A percentile compares a stretch with the other conserved stretches of the same genome.
Conservation (phyloP, 805 yeast species). For the Starmera dryadoides region DNA sequence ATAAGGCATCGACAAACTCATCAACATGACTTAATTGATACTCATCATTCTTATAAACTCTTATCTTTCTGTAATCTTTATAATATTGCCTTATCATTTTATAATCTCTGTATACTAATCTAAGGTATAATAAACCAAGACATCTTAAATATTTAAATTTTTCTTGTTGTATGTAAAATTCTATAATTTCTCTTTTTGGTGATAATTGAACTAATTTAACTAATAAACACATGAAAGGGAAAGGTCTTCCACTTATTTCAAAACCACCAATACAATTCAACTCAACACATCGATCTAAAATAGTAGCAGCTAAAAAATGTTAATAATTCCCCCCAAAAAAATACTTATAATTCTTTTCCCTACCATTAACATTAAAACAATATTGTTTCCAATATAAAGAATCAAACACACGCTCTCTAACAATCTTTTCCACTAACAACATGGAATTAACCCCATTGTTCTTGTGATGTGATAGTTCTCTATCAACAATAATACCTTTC, state of each 20-base stretch:
- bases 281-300: conserved; percentile 41
- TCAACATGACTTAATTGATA: conserved; percentile 54
- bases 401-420: conserved; percentile 48
- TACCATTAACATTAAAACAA: conserved; percentile 41
- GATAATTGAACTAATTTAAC: conserved; percentile 71
- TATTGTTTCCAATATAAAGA: conserved; percentile 50
- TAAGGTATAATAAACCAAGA: conserved; percentile 55
- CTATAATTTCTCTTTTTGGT: conserved; percentile 54
- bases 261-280: conserved; percentile 50
- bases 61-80: conserved; percentile 63
- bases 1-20: conserved; percentile 60
- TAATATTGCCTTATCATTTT: conserved; percentile 43
- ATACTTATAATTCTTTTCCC: neutral
- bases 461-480: conserved; percentile 10
- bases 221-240: conserved; percentile 69
- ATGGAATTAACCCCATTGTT: conserved; percentile 42
- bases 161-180: conserved; percentile 47
- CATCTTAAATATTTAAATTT: conserved; percentile 76
- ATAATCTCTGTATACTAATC: conserved; percentile 27
- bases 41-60: conserved; percentile 33
- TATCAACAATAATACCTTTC: conserved; percentile 8
- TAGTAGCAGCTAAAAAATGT: conserved; percentile 27
- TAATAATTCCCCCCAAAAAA: neutral
- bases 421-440: conserved; percentile 48
- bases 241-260: conserved; percentile 50